A percentile compares a stretch with the other conserved stretches of the same genome.
Evolutionary conservation across 768 basidiomycete species (phyloP).

Genomic region (Boletus huronensis): DNA sequence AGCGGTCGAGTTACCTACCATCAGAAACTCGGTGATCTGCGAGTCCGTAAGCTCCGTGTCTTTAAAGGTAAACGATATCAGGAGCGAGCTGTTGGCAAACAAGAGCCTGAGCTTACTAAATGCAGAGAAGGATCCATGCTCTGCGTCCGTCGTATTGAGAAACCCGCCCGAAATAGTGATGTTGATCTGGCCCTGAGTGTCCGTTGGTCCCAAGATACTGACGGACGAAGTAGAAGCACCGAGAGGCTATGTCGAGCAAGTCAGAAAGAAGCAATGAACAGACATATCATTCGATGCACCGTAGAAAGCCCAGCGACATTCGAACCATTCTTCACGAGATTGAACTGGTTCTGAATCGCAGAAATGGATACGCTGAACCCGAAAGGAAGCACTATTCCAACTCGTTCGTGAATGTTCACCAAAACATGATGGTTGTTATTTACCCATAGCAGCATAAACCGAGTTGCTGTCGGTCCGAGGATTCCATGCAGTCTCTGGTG

Average conservation of each 20-base stretch:
- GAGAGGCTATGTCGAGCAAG: constrained; percentile 41
- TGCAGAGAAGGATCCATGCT: constrained; percentile 50
- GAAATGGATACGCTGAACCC: constrained; percentile 59
- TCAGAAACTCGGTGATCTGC: constrained; percentile 46
- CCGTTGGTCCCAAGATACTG: constrained; percentile 44
- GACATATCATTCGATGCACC: constrained; percentile 29
- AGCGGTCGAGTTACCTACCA: constrained; percentile 58
- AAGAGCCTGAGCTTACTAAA: constrained; percentile 47
- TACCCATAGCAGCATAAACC: constrained; percentile 58
- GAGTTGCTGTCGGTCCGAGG: constrained; percentile 55
- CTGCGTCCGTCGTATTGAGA: constrained; percentile 44
- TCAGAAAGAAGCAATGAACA: not conserved
- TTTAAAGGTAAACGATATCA: constrained; percentile 22
- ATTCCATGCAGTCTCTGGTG: constrained; percentile 49
- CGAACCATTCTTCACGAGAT: constrained; percentile 50
- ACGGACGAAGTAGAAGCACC: constrained; percentile 64
- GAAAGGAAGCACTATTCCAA: constrained; percentile 59
- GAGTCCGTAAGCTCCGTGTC: constrained; percentile 56
- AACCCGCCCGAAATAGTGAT: constrained; percentile 57
- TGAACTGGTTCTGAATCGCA: constrained; percentile 64
- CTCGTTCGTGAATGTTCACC: not conserved
- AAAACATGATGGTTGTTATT: constrained; percentile 13
- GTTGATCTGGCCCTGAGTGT: constrained; percentile 62
- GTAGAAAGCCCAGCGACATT: constrained; percentile 59
- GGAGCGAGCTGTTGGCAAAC: not conserved